Conservation (phyloP, 2,329 filamentous ascomycete species). For the Ilyonectria destructans region DNA sequence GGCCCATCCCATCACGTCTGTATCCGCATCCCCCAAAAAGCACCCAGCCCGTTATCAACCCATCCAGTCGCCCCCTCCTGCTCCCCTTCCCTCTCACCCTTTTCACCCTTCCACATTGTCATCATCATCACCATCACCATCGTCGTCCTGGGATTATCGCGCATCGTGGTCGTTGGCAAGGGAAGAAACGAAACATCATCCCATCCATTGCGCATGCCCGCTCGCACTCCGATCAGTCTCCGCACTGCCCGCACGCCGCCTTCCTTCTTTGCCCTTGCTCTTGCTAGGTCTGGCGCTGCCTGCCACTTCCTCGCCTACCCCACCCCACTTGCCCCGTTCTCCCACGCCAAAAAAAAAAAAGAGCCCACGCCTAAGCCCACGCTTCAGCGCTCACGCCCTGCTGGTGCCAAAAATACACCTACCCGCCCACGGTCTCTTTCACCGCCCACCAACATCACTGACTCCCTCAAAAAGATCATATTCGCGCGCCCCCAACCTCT, state of each 20-base stretch:
- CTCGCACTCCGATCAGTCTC: constrained; percentile 32
- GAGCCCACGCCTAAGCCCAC: constrained; percentile 28
- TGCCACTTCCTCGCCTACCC: constrained; percentile 34
- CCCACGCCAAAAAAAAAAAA: constrained; percentile 34
- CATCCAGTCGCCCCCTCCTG: constrained; percentile 24
- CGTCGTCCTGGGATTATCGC: constrained; percentile 10
- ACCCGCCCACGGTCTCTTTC: constrained; percentile 36
- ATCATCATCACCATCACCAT: constrained; percentile 4
- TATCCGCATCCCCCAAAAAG: constrained; percentile 29
- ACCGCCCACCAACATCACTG: constrained; percentile 49
- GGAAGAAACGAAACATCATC: constrained; percentile 32
- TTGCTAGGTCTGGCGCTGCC: constrained; percentile 29
- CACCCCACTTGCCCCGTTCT: constrained; percentile 33
- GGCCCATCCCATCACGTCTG: constrained; percentile 41
- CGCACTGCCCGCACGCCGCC: constrained; percentile 32
- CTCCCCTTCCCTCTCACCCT: constrained; percentile 11
- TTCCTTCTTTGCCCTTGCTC: constrained; percentile 32
- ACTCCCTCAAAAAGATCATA: constrained; percentile 47
- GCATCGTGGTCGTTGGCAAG: constrained; percentile 24
- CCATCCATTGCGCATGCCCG: constrained; percentile 32
- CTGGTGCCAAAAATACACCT: constrained; percentile 33
- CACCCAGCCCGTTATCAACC: constrained; percentile 30
- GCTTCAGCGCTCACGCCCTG: constrained; percentile 27
- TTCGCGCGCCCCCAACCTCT: constrained; percentile 50
- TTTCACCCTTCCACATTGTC: constrained; percentile 7